Base-by-base conservation (phyloP, 768 basidiomycete species). In the Psilocybe cyanescens region DNA sequence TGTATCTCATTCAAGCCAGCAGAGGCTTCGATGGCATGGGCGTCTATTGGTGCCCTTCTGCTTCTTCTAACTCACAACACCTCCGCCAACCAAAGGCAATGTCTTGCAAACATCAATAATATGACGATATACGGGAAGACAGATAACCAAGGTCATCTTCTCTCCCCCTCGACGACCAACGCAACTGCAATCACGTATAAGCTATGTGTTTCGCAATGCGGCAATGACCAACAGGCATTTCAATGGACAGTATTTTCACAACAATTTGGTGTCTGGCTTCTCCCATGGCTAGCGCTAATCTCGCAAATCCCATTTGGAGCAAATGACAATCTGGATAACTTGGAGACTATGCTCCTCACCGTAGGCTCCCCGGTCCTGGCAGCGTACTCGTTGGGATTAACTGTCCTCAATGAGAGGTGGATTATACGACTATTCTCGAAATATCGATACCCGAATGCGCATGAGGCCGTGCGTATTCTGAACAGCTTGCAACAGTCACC, bases 241-340 rank as follows among this genome's bases (percentile, higher is more conserved):
- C 28, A 62, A 11, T 78, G 76, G 77, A 65, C 71, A 0, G 55
- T 65, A 5, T 78, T 78, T 62, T 75, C 73, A 4, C 78, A 79
- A 49, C 71, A 79, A 49, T 81, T 78, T 63, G 71, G 74, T 8
- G 64, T 79, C 0, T 84, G 82, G 83, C 70, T 83, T 2, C 58
- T 84, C 5, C 83, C 83, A 6, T 82, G 79, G 74, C 74, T 84
- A 11, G 80, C 82, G 0, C 62, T 84, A 7, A 69, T 83, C 17
- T 81, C 81, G 0, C 81, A 82, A 50, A 75, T 84, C n/a, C 83
- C 82, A 0, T 84, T 81, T 28, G 81, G 81, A 7, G 73, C 77
- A 31, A 70, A 63, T 9, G 74, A 75, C 53, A 75, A 67, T 29
- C 62, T 73, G n/a, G 79, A 80, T 17, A 80, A 83, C 55, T 67